These are phyloP conservation scores for Capsicum rhomboideum DNA, from an alignment of 257 asterid species.

Conservation along the genomic window DNA sequence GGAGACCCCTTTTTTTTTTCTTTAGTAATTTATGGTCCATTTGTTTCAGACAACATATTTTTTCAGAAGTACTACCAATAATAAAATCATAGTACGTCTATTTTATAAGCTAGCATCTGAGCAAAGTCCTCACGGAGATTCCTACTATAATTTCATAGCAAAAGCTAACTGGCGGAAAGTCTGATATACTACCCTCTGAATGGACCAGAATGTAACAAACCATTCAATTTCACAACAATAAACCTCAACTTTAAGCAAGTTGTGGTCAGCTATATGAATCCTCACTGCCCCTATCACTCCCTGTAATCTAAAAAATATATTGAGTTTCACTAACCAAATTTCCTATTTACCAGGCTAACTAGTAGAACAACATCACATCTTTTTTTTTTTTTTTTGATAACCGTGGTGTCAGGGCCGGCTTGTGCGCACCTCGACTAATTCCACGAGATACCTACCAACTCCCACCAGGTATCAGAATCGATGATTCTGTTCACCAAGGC, in stretches of 20 bases:
- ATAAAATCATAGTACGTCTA: background rate
- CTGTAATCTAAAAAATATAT: background rate
- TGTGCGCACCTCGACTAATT: too few species aligned
- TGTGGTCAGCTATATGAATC: background rate
- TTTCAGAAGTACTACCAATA: background rate
- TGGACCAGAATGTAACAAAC: background rate
- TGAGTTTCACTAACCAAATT: background rate
- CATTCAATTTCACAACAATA: background rate
- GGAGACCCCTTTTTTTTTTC: background rate
- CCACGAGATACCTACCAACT: too few species aligned
- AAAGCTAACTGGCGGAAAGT: background rate
- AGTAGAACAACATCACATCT: background rate
- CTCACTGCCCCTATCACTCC: background rate
- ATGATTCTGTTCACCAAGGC: too few species aligned
- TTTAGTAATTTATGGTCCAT: background rate
- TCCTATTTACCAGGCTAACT: background rate
- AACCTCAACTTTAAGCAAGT: background rate
- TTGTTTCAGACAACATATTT: background rate
- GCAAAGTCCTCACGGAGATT: background rate
- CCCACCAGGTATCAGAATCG: too few species aligned
- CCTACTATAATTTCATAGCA: background rate
- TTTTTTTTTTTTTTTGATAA: too few species aligned
- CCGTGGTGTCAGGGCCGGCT: too few species aligned
- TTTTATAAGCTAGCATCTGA: background rate
- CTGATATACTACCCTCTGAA: background rate